These are phyloP conservation scores for Triticum timopheevii DNA, from an alignment of 176 grass and related monocot genomes.

Conservation along the genomic window DNA sequence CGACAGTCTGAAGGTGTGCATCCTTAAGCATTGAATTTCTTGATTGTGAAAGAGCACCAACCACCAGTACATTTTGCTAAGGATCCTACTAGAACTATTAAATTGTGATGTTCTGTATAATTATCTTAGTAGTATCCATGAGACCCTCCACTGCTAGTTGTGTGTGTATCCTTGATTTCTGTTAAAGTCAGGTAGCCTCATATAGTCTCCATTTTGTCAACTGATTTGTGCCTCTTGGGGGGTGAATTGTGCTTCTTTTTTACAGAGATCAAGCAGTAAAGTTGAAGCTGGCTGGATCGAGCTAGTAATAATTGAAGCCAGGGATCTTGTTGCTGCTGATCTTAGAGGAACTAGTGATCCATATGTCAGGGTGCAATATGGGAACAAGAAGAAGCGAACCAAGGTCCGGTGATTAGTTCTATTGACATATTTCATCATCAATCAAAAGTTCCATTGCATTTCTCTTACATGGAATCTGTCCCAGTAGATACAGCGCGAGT, in stretches of 20 bases:
- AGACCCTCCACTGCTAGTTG: neutral
- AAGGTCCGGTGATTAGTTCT: slow-evolving; percentile 48
- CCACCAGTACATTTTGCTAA: neutral
- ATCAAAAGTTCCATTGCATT: slow-evolving; percentile 5
- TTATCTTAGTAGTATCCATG: neutral
- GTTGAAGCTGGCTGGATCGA: slow-evolving; percentile 66
- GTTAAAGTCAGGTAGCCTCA: neutral
- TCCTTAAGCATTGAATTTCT: neutral
- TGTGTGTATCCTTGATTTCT: neutral
- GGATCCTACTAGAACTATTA: neutral
- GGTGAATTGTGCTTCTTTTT: neutral
- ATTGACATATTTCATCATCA: neutral
- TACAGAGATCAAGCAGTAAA: slow-evolving; percentile 58
- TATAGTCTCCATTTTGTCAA: neutral
- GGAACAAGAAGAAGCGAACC: slow-evolving; percentile 85
- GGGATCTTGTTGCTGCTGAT: slow-evolving; percentile 93
- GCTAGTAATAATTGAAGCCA: slow-evolving; percentile 80
- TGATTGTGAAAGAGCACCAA: neutral
- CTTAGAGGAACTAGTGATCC: slow-evolving; percentile 97
- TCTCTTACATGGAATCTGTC: neutral
- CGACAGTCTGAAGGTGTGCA: slow-evolving; percentile 40
- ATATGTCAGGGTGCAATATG: slow-evolving; percentile 86
- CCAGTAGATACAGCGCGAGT: neutral
- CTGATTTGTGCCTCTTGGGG: slow-evolving; percentile 17
- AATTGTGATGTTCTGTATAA: neutral